phyloP scores from a whole-genome alignment of 164 flowering plant species.

The Akebia trifoliata region DNA sequence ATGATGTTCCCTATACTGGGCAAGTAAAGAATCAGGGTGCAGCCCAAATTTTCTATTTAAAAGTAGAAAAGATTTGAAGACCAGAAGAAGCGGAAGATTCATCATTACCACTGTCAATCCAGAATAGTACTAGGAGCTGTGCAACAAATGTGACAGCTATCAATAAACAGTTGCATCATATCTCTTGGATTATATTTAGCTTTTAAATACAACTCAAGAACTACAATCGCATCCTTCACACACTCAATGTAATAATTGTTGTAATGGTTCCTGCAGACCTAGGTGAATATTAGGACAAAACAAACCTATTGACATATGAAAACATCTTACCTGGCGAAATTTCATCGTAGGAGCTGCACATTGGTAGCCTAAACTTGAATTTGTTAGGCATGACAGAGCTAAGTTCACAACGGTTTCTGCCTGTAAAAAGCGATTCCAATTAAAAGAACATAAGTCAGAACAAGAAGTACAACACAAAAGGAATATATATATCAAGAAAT shows the following conservation, averaged over 20 bases:
- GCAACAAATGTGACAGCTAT: too few species aligned
- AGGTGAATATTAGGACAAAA: neutral
- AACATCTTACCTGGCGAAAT: slow-evolving; percentile 55
- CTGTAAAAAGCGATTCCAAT: slow-evolving; percentile 26
- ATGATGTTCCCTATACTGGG: too few species aligned
- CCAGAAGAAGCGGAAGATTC: too few species aligned
- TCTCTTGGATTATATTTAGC: neutral
- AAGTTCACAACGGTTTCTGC: slow-evolving; percentile 52
- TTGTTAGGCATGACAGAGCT: slow-evolving; percentile 57
- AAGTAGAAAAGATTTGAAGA: too few species aligned
- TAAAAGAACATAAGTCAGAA: slow-evolving; percentile 1
- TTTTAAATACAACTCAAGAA: neutral
- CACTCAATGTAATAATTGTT: neutral
- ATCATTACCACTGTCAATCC: too few species aligned
- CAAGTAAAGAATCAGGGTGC: too few species aligned
- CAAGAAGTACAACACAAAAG: neutral
- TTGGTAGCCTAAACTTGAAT: slow-evolving; percentile 29
- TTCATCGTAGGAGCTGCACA: slow-evolving; percentile 27
- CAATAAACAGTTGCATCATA: neutral
- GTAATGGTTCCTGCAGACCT: neutral
- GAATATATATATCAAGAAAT: neutral
- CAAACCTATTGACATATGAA: neutral
- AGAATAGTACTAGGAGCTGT: neutral
- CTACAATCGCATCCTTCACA: neutral
- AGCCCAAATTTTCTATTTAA: too few species aligned